Evolutionary conservation across 148 eudicot species (phyloP).

Genomic region (Dysphania ambrosioides): DNA sequence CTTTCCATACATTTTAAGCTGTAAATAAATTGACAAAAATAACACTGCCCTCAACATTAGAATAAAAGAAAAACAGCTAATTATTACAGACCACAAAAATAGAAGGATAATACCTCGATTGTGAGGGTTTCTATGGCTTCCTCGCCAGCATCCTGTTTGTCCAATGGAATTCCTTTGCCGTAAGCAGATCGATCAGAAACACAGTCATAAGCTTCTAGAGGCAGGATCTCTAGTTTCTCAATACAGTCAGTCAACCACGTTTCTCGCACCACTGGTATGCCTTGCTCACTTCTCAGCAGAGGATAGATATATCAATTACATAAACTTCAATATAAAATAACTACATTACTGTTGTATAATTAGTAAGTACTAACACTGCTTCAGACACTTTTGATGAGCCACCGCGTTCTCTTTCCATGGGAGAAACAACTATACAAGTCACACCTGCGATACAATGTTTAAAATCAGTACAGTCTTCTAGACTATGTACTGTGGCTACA

Average conservation of each 20-base stretch:
- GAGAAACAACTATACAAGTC: constrained; percentile 60
- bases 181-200: constrained; percentile 52
- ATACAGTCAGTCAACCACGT: constrained; percentile 75
- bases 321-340: not conserved
- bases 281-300: constrained; percentile 45
- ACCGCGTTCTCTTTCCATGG: constrained; percentile 66
- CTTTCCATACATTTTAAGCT: constrained; percentile 80
- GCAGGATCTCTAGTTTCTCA: constrained; percentile 54
- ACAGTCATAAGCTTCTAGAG: constrained; percentile 65
- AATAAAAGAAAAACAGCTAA: not conserved
- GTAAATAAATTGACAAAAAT: constrained; percentile 1
- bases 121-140: constrained; percentile 61
- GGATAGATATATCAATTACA: not conserved
- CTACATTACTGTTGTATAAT: no score
- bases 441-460: constrained; percentile 40
- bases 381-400: constrained; percentile 78
- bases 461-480: not conserved
- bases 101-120: constrained; percentile 46
- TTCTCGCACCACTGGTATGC: constrained; percentile 66
- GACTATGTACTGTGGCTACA: not conserved
- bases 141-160: constrained; percentile 56
- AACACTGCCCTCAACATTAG: not conserved
- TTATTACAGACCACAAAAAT: not conserved
- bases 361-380: constrained; percentile 53
- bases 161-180: constrained; percentile 63